Conservation (phyloP, 1,139 yeast genomes). For the Yamadazyma sp. region DNA sequence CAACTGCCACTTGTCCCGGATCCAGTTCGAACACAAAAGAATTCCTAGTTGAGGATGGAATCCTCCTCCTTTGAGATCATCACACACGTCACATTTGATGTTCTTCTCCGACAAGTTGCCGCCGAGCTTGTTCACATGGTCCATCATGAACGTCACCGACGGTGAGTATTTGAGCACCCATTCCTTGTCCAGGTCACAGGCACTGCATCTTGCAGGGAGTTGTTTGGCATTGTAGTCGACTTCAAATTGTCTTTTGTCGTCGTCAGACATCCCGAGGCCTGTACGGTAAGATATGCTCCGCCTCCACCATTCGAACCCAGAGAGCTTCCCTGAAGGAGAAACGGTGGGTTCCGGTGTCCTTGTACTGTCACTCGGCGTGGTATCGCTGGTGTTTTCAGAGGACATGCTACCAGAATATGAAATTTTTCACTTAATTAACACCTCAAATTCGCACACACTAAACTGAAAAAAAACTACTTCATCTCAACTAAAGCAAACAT, state of each 20-base stretch:
- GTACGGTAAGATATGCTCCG: constrained; percentile 70
- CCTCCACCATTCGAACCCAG: constrained; percentile 82
- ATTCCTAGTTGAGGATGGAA: constrained; percentile 90
- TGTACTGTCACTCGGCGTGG: no score
- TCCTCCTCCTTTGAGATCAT: constrained; percentile 87
- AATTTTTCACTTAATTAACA: background rate
- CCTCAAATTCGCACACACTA: no score
- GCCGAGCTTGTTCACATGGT: constrained; percentile 73
- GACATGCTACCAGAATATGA: constrained; percentile 1
- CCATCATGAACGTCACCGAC: constrained; percentile 82
- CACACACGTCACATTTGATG: constrained; percentile 82
- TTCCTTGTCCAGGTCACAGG: constrained; percentile 71
- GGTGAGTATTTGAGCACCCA: constrained; percentile 86
- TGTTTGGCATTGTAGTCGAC: constrained; percentile 51
- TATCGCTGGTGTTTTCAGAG: background rate
- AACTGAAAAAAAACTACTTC: background rate
- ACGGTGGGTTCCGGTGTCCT: constrained; percentile 10
- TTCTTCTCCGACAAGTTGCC: constrained; percentile 47
- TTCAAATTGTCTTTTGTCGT: constrained; percentile 60
- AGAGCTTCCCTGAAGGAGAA: constrained; percentile 25
- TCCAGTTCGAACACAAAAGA: constrained; percentile 80
- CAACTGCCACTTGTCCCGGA: constrained; percentile 74
- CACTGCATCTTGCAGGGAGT: constrained; percentile 53
- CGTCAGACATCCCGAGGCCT: constrained; percentile 61
- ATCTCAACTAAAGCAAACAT: constrained; percentile 18